A percentile compares a stretch with the other conserved stretches of the same genome.
These are phyloP conservation scores for Nemania abortiva DNA, from an alignment of 2,329 filamentous ascomycete species.

Conservation along the genomic window DNA sequence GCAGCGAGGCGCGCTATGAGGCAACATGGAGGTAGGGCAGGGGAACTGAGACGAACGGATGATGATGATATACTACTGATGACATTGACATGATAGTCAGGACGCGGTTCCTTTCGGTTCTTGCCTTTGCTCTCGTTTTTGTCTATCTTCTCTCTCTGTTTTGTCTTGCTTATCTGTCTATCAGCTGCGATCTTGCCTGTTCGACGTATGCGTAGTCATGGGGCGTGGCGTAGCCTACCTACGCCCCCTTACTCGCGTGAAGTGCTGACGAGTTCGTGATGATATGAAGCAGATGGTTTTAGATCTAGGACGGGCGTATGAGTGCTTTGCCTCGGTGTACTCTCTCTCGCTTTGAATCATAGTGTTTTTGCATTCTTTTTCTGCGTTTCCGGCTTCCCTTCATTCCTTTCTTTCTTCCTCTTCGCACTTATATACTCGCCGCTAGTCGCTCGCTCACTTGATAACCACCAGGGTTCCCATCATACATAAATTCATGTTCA, in stretches of 20 bases:
- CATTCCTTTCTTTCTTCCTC: not conserved
- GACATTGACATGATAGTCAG: conserved; percentile 34
- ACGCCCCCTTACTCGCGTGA: conserved; percentile 12
- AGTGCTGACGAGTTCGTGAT: conserved; percentile 24
- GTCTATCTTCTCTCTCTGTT: conserved; percentile 1
- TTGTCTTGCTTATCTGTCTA: not conserved
- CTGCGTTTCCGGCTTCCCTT: not conserved
- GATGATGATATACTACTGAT: not conserved
- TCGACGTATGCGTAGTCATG: conserved; percentile 19
- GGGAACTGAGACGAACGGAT: not conserved
- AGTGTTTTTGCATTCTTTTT: conserved; percentile 8
- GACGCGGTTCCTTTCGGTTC: conserved; percentile 19
- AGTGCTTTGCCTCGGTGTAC: not conserved
- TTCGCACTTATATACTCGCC: conserved; percentile 5
- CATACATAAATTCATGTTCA: conserved; percentile 13
- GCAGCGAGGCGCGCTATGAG: conserved; percentile 35
- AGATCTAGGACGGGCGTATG: conserved; percentile 6
- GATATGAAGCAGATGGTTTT: conserved; percentile 7
- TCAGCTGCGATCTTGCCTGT: conserved; percentile 5
- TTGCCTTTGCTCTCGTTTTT: conserved; percentile 17
- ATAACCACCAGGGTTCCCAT: conserved; percentile 23
- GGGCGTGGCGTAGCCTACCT: not conserved
- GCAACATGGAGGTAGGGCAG: conserved; percentile 4
- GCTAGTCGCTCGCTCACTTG: conserved; percentile 35
- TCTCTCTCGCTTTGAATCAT: not conserved